A percentile compares a stretch with the other conserved stretches of the same genome.
phyloP scores from a whole-genome alignment of 1,139 yeast genomes.

The Suhomyces taliae region DNA sequence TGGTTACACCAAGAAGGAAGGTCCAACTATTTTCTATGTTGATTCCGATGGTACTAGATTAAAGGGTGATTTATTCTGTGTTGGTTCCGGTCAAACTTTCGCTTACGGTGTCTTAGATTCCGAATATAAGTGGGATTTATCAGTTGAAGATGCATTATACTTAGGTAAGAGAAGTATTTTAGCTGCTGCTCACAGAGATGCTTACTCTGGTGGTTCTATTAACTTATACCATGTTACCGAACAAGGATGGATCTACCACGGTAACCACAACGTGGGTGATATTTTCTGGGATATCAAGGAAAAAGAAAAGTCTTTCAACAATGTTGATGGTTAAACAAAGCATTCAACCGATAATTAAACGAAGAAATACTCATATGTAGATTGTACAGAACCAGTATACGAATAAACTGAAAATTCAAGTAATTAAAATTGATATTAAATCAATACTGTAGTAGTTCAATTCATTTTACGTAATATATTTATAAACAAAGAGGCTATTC shows the following conservation, averaged over 20 bases:
- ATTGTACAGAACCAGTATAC: not conserved
- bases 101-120: constrained; percentile 99
- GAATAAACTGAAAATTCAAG: no score
- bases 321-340: constrained; percentile 58
- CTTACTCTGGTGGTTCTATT: constrained; percentile 95
- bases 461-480: no score
- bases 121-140: constrained; percentile 83
- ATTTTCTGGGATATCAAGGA: constrained; percentile 91
- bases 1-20: constrained; percentile 93
- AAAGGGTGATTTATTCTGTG: constrained; percentile 94
- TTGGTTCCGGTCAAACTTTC: constrained; percentile 98
- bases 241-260: constrained; percentile 93
- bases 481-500: no score
- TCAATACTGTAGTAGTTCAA: no score
- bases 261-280: constrained; percentile 90
- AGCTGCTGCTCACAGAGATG: constrained; percentile 99
- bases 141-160: constrained; percentile 90
- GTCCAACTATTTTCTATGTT: constrained; percentile 93
- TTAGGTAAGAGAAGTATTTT: constrained; percentile 93
- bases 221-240: constrained; percentile 92
- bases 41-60: constrained; percentile 97
- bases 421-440: no score
- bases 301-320: constrained; percentile 85
- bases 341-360: not conserved
- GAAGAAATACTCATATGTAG: not conserved